phyloP scores from a whole-genome alignment of 176 grass and related monocot genomes.

The Paspalum notatum region DNA sequence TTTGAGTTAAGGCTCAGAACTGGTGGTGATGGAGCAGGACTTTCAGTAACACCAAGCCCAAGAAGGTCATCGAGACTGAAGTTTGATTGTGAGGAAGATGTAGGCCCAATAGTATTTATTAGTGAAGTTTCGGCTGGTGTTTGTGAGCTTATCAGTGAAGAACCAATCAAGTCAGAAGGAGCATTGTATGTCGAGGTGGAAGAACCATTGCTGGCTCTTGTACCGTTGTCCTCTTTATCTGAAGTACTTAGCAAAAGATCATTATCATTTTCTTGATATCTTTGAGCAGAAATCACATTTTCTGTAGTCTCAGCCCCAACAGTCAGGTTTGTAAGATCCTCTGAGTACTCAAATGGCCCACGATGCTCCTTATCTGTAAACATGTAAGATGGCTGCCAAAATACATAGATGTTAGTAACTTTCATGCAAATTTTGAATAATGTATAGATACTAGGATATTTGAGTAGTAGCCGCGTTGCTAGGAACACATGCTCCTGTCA shows the following conservation, averaged over 20 bases:
- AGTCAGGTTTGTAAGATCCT: slow-evolving; percentile 75
- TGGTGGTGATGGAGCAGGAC: slow-evolving; percentile 50
- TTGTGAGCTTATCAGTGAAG: slow-evolving; percentile 58
- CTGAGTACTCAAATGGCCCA: slow-evolving; percentile 94
- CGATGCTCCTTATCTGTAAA: slow-evolving; percentile 98
- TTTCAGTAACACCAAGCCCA: slow-evolving; percentile 62
- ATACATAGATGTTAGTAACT: slow-evolving; percentile 39
- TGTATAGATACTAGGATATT: slow-evolving; percentile 23
- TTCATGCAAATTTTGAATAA: slow-evolving; percentile 23
- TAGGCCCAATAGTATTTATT: slow-evolving; percentile 45
- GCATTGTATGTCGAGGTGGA: slow-evolving; percentile 82
- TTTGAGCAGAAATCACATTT: slow-evolving; percentile 75
- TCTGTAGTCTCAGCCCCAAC: slow-evolving; percentile 65
- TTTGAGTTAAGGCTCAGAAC: slow-evolving; percentile 76
- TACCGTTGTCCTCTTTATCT: slow-evolving; percentile 89
- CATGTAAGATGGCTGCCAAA: slow-evolving; percentile 93
- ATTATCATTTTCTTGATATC: slow-evolving; percentile 97
- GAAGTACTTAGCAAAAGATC: slow-evolving; percentile 95
- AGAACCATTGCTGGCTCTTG: slow-evolving; percentile 57
- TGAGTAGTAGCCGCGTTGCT: slow-evolving; percentile 14
- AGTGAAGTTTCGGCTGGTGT: slow-evolving; percentile 50
- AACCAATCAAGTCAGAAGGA: slow-evolving; percentile 60
- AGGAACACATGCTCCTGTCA: not conserved
- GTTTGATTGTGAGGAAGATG: slow-evolving; percentile 51
- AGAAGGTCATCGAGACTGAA: slow-evolving; percentile 94